Evolutionary conservation across 2,329 filamentous ascomycete species (phyloP).

Genomic region (Hirsutella thompsonii): DNA sequence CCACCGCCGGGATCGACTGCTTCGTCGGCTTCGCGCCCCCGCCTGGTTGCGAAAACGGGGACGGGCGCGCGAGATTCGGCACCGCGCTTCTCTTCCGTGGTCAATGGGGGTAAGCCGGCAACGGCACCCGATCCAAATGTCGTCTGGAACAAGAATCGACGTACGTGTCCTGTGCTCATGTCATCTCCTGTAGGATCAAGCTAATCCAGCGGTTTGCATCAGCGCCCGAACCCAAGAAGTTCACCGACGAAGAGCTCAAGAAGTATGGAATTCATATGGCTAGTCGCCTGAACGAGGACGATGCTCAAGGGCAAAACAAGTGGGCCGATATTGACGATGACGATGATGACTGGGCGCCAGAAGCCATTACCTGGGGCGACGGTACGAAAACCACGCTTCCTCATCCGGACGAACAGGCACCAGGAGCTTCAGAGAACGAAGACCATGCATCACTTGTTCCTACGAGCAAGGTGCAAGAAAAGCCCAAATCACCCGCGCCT

Average conservation of each 20-base stretch:
- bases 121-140: constrained; percentile 56
- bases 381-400: constrained; percentile 71
- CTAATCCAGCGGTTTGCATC: constrained; percentile 30
- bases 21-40: constrained; percentile 46
- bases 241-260: constrained; percentile 77
- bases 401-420: constrained; percentile 39
- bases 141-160: constrained; percentile 84
- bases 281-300: constrained; percentile 63
- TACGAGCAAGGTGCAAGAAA: constrained; percentile 19
- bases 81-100: constrained; percentile 24
- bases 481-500: constrained; percentile 31
- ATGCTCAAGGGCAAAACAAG: constrained; percentile 61
- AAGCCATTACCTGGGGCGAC: constrained; percentile 79
- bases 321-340: constrained; percentile 89
- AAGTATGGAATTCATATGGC: constrained; percentile 81
- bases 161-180: constrained; percentile 32
- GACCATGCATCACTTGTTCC: constrained; percentile 12
- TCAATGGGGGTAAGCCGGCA: constrained; percentile 46
- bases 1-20: constrained; percentile 31
- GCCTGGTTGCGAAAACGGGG: constrained; percentile 64
- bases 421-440: constrained; percentile 13
- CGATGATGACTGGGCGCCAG: constrained; percentile 76
- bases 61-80: constrained; percentile 42
- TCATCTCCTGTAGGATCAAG: not conserved
- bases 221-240: constrained; percentile 62